These are phyloP conservation scores for Raddia guianensis DNA, from an alignment of 176 grass and related monocot species.

Conservation along the genomic window DNA sequence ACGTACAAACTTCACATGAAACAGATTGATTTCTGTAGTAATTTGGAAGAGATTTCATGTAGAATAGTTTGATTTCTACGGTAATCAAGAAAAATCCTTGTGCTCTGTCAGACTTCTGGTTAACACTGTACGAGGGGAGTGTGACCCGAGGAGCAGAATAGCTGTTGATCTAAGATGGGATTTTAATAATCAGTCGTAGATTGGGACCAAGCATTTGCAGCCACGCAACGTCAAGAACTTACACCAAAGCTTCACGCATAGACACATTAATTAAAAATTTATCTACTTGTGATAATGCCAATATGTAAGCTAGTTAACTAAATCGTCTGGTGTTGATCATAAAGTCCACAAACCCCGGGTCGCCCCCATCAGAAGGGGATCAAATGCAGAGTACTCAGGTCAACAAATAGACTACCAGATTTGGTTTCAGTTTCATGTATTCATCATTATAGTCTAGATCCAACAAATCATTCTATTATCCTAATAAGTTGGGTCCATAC, in stretches of 20 bases:
- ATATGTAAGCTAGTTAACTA: not conserved
- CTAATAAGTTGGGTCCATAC: not conserved
- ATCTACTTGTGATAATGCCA: not conserved
- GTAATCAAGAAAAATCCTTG: too few relatives aligned
- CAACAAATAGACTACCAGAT: not conserved
- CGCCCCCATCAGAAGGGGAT: not conserved
- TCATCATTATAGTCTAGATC: not conserved
- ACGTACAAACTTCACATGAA: too few relatives aligned
- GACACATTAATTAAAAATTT: not conserved
- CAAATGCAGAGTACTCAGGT: not conserved
- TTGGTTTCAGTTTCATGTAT: not conserved
- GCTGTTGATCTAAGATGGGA: conserved; percentile 2
- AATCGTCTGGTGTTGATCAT: conserved; percentile 11
- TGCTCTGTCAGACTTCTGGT: not conserved
- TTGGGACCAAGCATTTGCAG: conserved; percentile 20
- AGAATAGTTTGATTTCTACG: too few relatives aligned
- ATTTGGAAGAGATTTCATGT: too few relatives aligned
- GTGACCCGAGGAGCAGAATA: not conserved
- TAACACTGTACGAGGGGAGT: not conserved
- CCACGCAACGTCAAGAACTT: conserved; percentile 5
- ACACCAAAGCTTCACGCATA: conserved; percentile 35
- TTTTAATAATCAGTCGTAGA: not conserved
- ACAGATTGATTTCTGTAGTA: too few relatives aligned
- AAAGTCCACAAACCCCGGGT: not conserved
- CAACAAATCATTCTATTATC: not conserved